Percentiles rank a stretch among this genome's conserved stretches.
Conservation (phyloP, 2,329 filamentous ascomycete species). For the Talaromyces islandicus region DNA sequence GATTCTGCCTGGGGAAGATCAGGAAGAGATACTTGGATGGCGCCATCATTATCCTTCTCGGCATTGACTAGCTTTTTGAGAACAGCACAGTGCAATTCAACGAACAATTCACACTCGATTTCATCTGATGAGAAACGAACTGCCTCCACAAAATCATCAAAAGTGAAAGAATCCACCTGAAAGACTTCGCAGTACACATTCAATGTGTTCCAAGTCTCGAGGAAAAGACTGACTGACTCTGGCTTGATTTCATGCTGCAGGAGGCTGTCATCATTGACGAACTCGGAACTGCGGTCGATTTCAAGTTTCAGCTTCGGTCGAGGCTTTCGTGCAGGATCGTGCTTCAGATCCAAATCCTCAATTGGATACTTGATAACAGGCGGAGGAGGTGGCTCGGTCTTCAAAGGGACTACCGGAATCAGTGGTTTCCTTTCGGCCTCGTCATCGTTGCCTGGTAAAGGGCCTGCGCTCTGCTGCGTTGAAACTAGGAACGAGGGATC, state of each 20-base stretch:
- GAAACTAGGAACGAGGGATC: slow-evolving; percentile 36
- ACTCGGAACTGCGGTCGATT: slow-evolving; percentile 57
- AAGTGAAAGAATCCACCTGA: slow-evolving; percentile 90
- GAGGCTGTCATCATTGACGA: slow-evolving; percentile 42
- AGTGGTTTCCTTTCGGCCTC: slow-evolving; percentile 28
- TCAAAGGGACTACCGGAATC: slow-evolving; percentile 35
- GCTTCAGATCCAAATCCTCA: slow-evolving; percentile 79
- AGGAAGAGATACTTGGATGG: slow-evolving; percentile 71
- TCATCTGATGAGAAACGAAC: slow-evolving; percentile 71
- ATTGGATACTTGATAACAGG: slow-evolving; percentile 89
- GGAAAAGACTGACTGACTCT: slow-evolving; percentile 74
- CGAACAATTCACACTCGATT: slow-evolving; percentile 73
- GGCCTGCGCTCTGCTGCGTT: slow-evolving; percentile 21
- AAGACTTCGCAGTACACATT: slow-evolving; percentile 98
- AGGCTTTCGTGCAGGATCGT: slow-evolving; percentile 55
- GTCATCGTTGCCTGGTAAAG: slow-evolving; percentile 24
- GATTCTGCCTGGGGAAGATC: slow-evolving; percentile 67
- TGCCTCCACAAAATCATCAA: slow-evolving; percentile 90
- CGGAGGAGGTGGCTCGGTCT: slow-evolving; percentile 54
- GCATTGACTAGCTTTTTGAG: slow-evolving; percentile 78
- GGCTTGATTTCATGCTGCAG: slow-evolving; percentile 57
- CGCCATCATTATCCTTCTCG: slow-evolving; percentile 64
- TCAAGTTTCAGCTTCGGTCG: slow-evolving; percentile 75
- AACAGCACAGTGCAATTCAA: slow-evolving; percentile 86
- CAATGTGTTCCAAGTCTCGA: slow-evolving; percentile 93